phyloP scores from a whole-genome alignment of 2,329 filamentous ascomycete species.

The Xylariaceae sp. region DNA sequence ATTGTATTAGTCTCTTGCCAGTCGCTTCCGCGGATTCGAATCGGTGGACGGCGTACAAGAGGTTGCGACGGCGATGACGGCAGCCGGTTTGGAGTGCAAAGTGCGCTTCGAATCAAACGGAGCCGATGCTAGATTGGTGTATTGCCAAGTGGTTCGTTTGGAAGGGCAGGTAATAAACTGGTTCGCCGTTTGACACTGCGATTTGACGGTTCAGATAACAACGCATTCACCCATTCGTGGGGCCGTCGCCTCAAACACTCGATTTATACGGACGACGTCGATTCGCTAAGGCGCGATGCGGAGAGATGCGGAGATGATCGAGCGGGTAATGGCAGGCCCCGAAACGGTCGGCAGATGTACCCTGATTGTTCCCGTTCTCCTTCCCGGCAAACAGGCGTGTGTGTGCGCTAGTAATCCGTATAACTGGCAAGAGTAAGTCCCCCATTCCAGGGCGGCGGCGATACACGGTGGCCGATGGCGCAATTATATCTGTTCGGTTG shows the following conservation, averaged over 20 bases:
- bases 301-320: constrained; percentile 11
- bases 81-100: neutral
- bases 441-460: neutral
- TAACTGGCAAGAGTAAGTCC: constrained; percentile 1
- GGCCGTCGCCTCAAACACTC: neutral
- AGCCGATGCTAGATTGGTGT: neutral
- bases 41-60: neutral
- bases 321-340: constrained; percentile 3
- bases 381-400: neutral
- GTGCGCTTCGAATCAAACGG: neutral
- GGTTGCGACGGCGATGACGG: neutral
- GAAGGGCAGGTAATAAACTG: too few species aligned
- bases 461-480: neutral
- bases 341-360: neutral
- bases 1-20: neutral
- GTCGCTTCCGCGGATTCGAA: neutral
- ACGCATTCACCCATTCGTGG: neutral
- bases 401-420: neutral
- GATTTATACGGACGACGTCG: neutral
- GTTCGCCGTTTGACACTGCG: too few species aligned
- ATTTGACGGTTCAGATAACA: neutral
- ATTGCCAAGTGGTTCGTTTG: neutral
- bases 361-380: neutral
- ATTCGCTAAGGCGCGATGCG: neutral
- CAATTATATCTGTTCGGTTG: constrained; percentile 1